These are phyloP conservation scores for Fusarium sp. DNA, from an alignment of 2,329 filamentous ascomycete species.

Conservation along the genomic window DNA sequence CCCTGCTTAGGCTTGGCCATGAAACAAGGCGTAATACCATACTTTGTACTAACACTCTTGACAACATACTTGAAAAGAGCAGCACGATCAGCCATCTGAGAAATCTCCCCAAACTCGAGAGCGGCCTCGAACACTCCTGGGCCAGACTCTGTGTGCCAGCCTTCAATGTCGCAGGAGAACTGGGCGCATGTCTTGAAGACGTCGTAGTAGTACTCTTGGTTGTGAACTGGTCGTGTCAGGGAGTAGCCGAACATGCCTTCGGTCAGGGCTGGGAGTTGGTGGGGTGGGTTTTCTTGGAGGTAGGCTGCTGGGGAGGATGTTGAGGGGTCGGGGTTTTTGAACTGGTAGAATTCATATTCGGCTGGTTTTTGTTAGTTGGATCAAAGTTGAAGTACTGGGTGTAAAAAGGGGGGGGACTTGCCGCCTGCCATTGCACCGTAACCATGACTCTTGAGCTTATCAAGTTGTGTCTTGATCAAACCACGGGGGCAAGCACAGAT, in stretches of 20 bases:
- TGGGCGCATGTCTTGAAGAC: conserved; percentile 83
- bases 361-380: conserved; percentile 64
- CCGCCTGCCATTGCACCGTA: conserved; percentile 89
- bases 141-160: conserved; percentile 95
- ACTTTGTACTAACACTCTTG: conserved; percentile 86
- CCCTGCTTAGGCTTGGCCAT: conserved; percentile 97
- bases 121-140: conserved; percentile 96
- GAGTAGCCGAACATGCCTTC: conserved; percentile 98
- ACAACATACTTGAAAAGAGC: conserved; percentile 95
- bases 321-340: conserved; percentile 71
- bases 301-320: conserved; percentile 77
- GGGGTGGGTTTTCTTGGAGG: conserved; percentile 77
- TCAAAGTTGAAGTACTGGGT: no score
- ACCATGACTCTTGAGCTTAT: conserved; percentile 74
- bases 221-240: conserved; percentile 85
- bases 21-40: conserved; percentile 95
- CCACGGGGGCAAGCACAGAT: conserved; percentile 84
- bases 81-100: conserved; percentile 90
- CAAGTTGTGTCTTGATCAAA: conserved; percentile 74
- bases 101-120: conserved; percentile 88
- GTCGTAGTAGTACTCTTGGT: conserved; percentile 92
- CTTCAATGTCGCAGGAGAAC: conserved; percentile 86
- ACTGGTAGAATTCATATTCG: conserved; percentile 96
- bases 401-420: no score
- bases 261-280: conserved; percentile 81